Evolutionary conservation across 495 filamentous ascomycete genomes (phyloP).

Genomic region (Aspergillus haitiensis): DNA sequence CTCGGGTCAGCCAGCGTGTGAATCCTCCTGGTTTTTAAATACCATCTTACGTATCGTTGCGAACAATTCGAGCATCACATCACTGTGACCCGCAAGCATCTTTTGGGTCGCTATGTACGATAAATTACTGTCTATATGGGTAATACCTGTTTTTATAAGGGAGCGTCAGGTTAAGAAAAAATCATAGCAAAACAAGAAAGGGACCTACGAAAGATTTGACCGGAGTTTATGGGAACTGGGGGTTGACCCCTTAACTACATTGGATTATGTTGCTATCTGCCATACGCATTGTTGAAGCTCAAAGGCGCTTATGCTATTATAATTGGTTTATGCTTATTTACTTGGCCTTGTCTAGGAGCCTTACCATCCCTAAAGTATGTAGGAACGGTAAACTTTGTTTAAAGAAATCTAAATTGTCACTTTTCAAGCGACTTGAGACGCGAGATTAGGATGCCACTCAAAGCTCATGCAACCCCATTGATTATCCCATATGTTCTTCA

Average conservation of each 20-base stretch:
- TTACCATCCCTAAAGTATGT: too few relatives aligned
- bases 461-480: slow-evolving; percentile 2
- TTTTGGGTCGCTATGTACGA: slow-evolving; percentile 33
- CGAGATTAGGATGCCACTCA: not conserved
- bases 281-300: slow-evolving; percentile 33
- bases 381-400: too few relatives aligned
- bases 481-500: slow-evolving; percentile 10
- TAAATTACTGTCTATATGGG: slow-evolving; percentile 28
- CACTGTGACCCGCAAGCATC: slow-evolving; percentile 8
- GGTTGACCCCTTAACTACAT: slow-evolving; percentile 25
- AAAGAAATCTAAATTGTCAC: not conserved
- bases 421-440: slow-evolving; percentile 4
- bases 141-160: slow-evolving; percentile 1
- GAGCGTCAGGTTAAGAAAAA: not conserved
- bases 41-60: not conserved
- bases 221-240: slow-evolving; percentile 44
- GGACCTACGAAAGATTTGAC: slow-evolving; percentile 31
- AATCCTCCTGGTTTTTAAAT: slow-evolving; percentile 91
- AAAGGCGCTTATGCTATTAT: not conserved
- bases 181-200: slow-evolving; percentile 16
- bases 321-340: too few relatives aligned
- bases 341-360: too few relatives aligned
- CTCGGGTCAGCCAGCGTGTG: slow-evolving; percentile 84
- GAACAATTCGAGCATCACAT: slow-evolving; percentile 4
- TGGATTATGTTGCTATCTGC: slow-evolving; percentile 24